phyloP scores from a whole-genome alignment of 257 asterid genomes.

The Solanum pennellii region DNA sequence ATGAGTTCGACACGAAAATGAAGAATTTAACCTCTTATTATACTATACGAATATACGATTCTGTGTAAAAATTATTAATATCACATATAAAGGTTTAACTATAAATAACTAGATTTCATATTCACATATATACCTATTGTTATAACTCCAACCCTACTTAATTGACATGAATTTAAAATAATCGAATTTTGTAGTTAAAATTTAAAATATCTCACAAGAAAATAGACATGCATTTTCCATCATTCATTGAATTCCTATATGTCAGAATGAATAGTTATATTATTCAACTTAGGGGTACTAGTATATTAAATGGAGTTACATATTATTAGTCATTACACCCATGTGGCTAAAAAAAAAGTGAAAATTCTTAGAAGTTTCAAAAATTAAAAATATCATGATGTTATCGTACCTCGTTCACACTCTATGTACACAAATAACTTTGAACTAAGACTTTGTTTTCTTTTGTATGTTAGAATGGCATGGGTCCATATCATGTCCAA shows the following conservation, averaged over 20 bases:
- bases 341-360: not conserved
- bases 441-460: not conserved
- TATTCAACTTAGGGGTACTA: not conserved
- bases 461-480: not conserved
- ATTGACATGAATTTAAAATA: not conserved
- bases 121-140: not conserved
- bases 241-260: not conserved
- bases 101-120: not conserved
- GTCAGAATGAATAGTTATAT: not conserved
- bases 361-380: not conserved
- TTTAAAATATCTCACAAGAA: not conserved
- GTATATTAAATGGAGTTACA: not conserved
- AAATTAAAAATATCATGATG: not conserved
- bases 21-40: not conserved
- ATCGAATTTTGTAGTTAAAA: not conserved
- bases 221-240: not conserved
- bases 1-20: not conserved
- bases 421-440: not conserved
- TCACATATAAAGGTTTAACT: not conserved
- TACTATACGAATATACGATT: not conserved
- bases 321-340: not conserved
- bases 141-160: not conserved
- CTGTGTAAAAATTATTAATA: too few relatives aligned
- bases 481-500: not conserved
- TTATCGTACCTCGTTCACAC: not conserved